Percentiles rank a stretch among this genome's conserved stretches.
Conservation (phyloP, 208 protist species). For the Trypanosoma rangeli region DNA sequence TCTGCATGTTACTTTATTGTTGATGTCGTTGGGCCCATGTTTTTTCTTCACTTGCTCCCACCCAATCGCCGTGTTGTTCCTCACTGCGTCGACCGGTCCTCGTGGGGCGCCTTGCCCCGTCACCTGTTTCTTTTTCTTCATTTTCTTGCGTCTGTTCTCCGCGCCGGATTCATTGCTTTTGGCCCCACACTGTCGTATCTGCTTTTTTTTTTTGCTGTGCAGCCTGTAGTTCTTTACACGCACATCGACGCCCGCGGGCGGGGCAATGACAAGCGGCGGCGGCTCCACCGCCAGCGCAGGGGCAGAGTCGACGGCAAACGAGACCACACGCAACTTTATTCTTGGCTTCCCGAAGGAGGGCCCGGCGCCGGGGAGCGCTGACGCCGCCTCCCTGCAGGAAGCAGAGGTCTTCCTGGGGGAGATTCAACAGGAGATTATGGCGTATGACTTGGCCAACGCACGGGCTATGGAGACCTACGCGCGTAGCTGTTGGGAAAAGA, state of each 20-base stretch:
- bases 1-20: no score
- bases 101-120: no score
- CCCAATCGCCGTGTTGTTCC: no score
- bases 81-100: no score
- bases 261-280: background rate
- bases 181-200: slow-evolving; percentile 9
- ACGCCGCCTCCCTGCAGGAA: slow-evolving; percentile 66
- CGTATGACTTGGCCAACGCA: slow-evolving; percentile 84
- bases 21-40: no score
- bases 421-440: slow-evolving; percentile 76
- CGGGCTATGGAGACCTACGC: slow-evolving; percentile 74
- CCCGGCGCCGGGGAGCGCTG: slow-evolving; percentile 44
- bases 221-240: background rate
- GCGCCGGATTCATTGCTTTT: background rate
- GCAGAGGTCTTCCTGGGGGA: slow-evolving; percentile 79
- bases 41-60: no score
- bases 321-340: slow-evolving; percentile 67
- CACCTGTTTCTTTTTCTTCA: no score
- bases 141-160: background rate
- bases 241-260: background rate
- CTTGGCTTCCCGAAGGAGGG: slow-evolving; percentile 69
- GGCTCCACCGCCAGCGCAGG: slow-evolving; percentile 18
- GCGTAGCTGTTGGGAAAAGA: slow-evolving; percentile 46
- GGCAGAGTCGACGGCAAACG: slow-evolving; percentile 44
- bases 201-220: slow-evolving; percentile 15